Conservation (phyloP, 352 stramenopile genomes). For the Phytophthora fragariae region DNA sequence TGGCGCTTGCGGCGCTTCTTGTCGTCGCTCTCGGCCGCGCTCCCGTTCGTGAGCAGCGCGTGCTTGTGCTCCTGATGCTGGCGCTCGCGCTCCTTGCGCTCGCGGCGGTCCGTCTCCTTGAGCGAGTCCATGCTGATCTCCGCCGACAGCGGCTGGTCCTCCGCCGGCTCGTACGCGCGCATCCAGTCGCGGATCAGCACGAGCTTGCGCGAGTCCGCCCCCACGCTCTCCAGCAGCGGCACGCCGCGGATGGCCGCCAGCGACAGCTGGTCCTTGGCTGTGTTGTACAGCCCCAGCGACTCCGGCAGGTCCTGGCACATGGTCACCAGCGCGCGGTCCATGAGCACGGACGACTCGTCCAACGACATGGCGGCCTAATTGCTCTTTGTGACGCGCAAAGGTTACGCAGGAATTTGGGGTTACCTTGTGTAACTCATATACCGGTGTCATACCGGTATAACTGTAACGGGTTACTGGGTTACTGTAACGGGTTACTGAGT, state of each 20-base stretch:
- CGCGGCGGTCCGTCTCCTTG: constrained; percentile 49
- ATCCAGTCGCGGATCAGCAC: constrained; percentile 81
- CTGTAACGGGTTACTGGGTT: no score
- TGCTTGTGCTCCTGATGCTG: constrained; percentile 56
- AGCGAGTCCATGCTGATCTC: constrained; percentile 72
- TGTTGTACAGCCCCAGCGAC: constrained; percentile 82
- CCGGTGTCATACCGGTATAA: no score
- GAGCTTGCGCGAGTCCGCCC: constrained; percentile 68
- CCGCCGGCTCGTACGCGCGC: constrained; percentile 58
- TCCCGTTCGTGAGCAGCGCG: constrained; percentile 40
- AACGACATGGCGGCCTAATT: constrained; percentile 55
- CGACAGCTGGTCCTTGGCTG: constrained; percentile 70
- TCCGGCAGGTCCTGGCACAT: constrained; percentile 81
- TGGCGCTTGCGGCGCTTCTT: constrained; percentile 36
- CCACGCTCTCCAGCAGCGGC: constrained; percentile 62
- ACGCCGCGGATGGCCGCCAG: constrained; percentile 63
- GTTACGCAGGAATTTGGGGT: no score
- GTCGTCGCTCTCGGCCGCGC: constrained; percentile 29
- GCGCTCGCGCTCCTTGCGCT: constrained; percentile 56
- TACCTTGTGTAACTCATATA: no score
- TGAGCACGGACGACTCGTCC: constrained; percentile 70
- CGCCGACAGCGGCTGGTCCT: constrained; percentile 57
- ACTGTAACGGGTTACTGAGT: no score
- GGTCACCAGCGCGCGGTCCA: constrained; percentile 83
- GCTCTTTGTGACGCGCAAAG: background rate